Evolutionary conservation across 176 grass and related monocot genomes (phyloP).

Genomic region (Ampelocalamus luodianensis): DNA sequence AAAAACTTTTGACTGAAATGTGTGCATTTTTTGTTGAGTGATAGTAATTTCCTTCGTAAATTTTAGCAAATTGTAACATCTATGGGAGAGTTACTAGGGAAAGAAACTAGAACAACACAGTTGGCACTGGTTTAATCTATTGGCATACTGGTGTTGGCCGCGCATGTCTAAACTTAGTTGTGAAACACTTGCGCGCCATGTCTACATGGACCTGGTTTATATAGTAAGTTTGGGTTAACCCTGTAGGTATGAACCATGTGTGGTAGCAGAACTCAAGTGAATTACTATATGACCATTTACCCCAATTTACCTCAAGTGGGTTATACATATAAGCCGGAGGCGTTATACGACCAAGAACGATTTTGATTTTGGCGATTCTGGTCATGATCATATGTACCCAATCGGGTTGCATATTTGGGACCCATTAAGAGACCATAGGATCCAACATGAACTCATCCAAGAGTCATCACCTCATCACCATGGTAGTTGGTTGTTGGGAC

Average conservation of each 20-base stretch:
- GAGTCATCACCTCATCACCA: conserved; percentile 11
- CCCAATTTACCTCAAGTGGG: too few species aligned
- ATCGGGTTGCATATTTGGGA: neutral
- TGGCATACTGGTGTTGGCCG: neutral
- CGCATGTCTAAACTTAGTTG: too few species aligned
- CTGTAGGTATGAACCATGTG: neutral
- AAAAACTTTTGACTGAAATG: neutral
- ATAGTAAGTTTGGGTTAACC: too few species aligned
- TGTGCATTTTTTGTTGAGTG: neutral
- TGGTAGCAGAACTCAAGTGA: neutral
- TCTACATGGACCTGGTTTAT: neutral
- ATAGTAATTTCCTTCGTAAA: neutral
- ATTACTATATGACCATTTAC: neutral
- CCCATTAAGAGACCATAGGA: neutral
- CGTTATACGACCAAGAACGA: neutral
- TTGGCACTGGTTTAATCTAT: neutral
- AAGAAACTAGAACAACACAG: neutral
- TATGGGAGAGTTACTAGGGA: neutral
- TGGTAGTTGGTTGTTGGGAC: conserved; percentile 16
- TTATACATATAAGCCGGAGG: too few species aligned
- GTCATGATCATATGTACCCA: conserved; percentile 2
- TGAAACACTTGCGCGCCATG: neutral
- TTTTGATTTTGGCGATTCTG: neutral
- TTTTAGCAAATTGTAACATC: neutral
- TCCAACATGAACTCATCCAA: neutral